Evolutionary conservation across 2,329 filamentous ascomycete species (phyloP).

Genomic region (Epichloe gansuensis): DNA sequence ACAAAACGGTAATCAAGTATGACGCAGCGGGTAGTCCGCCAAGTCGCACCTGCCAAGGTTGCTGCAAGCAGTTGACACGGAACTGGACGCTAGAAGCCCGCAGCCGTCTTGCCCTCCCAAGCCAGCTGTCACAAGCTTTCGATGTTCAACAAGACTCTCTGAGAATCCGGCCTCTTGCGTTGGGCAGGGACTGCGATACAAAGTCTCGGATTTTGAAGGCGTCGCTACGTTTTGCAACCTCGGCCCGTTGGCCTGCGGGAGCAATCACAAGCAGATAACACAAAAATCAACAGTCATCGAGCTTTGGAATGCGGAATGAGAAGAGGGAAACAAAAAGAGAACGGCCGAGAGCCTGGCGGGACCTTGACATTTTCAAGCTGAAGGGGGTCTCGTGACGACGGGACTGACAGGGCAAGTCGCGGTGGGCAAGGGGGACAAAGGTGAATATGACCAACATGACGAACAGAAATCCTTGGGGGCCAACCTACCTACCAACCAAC

Average conservation of each 20-base stretch:
- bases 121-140: neutral
- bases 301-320: neutral
- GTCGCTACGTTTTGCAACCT: neutral
- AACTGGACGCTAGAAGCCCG: too few species aligned
- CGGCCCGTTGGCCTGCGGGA: neutral
- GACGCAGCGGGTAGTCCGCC: too few species aligned
- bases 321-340: neutral
- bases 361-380: neutral
- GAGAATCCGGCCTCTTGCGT: neutral
- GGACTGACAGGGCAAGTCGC: neutral
- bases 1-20: too few species aligned
- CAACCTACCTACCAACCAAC: neutral
- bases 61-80: too few species aligned
- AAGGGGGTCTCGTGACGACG: constrained; percentile 1
- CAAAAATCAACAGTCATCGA: neutral
- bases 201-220: neutral
- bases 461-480: neutral
- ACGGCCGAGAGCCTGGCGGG: neutral
- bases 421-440: neutral
- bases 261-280: neutral
- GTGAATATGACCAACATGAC: neutral
- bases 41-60: too few species aligned
- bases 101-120: too few species aligned
- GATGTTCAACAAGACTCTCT: neutral
- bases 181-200: neutral